phyloP scores from a whole-genome alignment of 2,329 filamentous ascomycete species.

The Neocatenulostroma microsporum region DNA sequence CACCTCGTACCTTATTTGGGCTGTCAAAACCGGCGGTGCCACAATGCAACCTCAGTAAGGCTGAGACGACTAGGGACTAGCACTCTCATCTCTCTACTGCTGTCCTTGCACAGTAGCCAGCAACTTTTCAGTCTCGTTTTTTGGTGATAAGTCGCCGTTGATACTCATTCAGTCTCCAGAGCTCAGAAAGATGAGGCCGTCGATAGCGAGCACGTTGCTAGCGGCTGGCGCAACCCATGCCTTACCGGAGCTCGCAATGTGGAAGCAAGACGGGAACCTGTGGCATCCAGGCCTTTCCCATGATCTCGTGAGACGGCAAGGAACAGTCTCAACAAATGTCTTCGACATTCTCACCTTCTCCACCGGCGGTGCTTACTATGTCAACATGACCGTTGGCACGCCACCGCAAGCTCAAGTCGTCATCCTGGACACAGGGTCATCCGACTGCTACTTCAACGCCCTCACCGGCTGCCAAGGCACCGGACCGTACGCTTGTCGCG shows the following conservation, averaged over 20 bases:
- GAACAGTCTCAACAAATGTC: constrained; percentile 21
- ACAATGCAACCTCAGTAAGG: too few species aligned
- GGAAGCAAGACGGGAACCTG: constrained; percentile 20
- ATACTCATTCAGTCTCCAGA: too few species aligned
- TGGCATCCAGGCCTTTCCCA: constrained; percentile 11
- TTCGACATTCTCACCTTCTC: constrained; percentile 25
- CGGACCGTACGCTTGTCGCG: constrained; percentile 19
- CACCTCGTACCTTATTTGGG: too few species aligned
- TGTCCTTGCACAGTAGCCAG: too few species aligned
- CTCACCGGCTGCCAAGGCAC: constrained; percentile 16
- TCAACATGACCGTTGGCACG: constrained; percentile 27
- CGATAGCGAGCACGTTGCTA: too few species aligned
- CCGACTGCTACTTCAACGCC: constrained; percentile 26
- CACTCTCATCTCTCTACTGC: too few species aligned
- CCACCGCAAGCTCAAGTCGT: constrained; percentile 25
- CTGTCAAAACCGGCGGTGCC: too few species aligned
- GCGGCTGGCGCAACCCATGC: constrained; percentile 10
- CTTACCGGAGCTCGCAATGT: constrained; percentile 19
- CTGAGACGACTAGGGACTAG: too few species aligned
- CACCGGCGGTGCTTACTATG: constrained; percentile 27
- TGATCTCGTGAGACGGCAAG: constrained; percentile 9
- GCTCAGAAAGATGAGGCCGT: too few species aligned
- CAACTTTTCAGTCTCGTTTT: too few species aligned
- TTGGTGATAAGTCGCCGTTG: too few species aligned
- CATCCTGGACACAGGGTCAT: constrained; percentile 28